phyloP scores from a whole-genome alignment of 225 moss, liverwort and hornwort species.

The Sphagnum contortum region DNA sequence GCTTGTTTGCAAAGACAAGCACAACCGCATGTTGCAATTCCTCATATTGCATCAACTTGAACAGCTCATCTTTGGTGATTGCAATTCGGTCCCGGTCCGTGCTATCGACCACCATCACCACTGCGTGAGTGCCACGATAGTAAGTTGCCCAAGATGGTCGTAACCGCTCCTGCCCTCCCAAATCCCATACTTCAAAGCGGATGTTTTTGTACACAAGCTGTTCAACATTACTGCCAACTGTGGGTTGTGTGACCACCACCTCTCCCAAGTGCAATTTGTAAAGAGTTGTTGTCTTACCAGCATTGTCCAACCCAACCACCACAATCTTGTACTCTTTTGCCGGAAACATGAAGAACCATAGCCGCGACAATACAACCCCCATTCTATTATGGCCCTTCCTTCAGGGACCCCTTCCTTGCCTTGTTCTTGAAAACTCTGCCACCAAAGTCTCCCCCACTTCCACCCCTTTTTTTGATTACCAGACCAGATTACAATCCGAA shows the following conservation, averaged over 20 bases:
- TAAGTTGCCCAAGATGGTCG: conserved; percentile 83
- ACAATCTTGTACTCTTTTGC: conserved; percentile 89
- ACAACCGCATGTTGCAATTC: conserved; percentile 70
- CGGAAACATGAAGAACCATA: conserved; percentile 86
- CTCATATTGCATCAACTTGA: conserved; percentile 68
- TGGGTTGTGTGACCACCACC: conserved; percentile 79
- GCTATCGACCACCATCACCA: conserved; percentile 85
- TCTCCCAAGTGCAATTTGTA: conserved; percentile 89
- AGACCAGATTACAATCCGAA: too few relatives aligned
- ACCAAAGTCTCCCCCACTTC: too few relatives aligned
- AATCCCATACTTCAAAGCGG: conserved; percentile 83
- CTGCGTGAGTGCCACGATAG: conserved; percentile 75
- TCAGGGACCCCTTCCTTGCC: too few relatives aligned
- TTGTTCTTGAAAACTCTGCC: too few relatives aligned
- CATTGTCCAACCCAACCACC: conserved; percentile 82
- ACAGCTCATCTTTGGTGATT: conserved; percentile 70
- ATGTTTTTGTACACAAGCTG: conserved; percentile 79
- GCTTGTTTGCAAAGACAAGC: conserved; percentile 78
- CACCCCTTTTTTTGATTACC: too few relatives aligned
- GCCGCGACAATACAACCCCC: conserved; percentile 69
- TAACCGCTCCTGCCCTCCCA: conserved; percentile 79
- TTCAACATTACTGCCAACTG: conserved; percentile 82
- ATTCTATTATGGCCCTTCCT: conserved; percentile 13
- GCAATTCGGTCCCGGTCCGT: conserved; percentile 67
- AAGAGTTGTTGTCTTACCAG: conserved; percentile 78